Evolutionary conservation across 768 basidiomycete genomes (phyloP), one percentile per base, ranked within the genome.

Genomic region (Suillus luteus): DNA sequence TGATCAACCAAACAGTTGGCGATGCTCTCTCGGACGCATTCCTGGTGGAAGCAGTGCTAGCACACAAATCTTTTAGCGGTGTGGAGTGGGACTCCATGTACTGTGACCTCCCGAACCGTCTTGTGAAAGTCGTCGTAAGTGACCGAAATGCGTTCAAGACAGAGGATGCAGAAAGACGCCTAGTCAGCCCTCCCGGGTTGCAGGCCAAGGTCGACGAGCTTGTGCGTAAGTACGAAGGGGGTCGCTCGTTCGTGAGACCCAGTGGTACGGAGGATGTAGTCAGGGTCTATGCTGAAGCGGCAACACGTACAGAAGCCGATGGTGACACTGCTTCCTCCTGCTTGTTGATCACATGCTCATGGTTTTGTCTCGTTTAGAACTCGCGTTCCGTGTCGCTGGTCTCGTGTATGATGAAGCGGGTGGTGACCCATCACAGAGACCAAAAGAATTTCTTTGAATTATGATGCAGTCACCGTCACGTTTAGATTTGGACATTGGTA

Each of bases 211-310:
- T 99, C 58, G 91, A 98, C 65, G 90, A 89, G 33, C 82, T 94
- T 43, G 89, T 93, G 37, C 80, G 82, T 62, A 87, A 87, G 71
- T 92, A 90, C 70, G 88, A 90, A 54, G 87, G 87, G 19, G 97
- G 97, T 1, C 86, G 97, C 48, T 87, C 93, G 33, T 99, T 99
- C 71, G 97, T 99, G 19, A 78, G 97, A 63, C 97, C 97, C 2
- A 96, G 95, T 75, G 97, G 97, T 10, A 99, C 97, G 27, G 97
- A 99, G 75, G 96, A 99, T 71, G 96, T 96, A 31, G 97, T 99
- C 7, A 84, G 97, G 64, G 95, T 99, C 17, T 99, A 99, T 72
- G 97, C 96, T 1, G 97, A 99, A 75, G 96, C 97, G 1, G 81
- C 80, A 54, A 78, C 86, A 48, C 85, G 84, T 65, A 76, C 84